Conservation (phyloP, 148 eudicot genomes). For the Spergularia marina region DNA sequence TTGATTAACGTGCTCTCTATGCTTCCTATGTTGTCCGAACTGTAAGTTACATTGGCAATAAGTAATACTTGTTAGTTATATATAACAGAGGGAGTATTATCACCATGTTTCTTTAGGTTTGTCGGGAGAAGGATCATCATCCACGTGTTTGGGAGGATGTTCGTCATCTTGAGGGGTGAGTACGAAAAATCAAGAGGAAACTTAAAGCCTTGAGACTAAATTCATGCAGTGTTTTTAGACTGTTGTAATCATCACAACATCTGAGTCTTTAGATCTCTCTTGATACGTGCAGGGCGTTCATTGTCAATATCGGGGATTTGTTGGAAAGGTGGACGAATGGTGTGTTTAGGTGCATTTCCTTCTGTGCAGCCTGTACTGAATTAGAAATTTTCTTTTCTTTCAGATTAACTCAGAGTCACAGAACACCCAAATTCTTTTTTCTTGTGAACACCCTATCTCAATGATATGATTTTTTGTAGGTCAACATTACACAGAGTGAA, state of each 20-base stretch:
- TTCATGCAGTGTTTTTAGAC: not conserved
- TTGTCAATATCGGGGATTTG: constrained; percentile 75
- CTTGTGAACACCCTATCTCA: not conserved
- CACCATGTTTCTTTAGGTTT: constrained; percentile 38
- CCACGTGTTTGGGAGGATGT: constrained; percentile 69
- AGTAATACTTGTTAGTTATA: too few species aligned
- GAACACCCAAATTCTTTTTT: not conserved
- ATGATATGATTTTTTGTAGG: constrained; percentile 28
- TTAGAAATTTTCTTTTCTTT: too few species aligned
- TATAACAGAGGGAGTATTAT: too few species aligned
- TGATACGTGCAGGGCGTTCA: constrained; percentile 53
- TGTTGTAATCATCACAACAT: not conserved
- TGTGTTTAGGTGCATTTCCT: constrained; percentile 44
- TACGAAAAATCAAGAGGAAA: constrained; percentile 3
- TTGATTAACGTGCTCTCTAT: too few species aligned
- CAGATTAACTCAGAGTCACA: too few species aligned
- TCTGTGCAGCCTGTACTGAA: not conserved
- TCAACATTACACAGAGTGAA: constrained; percentile 82
- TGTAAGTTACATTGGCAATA: too few species aligned
- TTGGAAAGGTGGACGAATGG: constrained; percentile 82
- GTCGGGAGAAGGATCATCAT: constrained; percentile 46
- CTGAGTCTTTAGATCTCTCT: not conserved
- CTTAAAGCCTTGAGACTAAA: not conserved
- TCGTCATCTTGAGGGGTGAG: constrained; percentile 51
- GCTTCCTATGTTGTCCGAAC: too few species aligned